A percentile compares a stretch with the other conserved stretches of the same genome.
These are phyloP conservation scores for Huntiella abstrusa DNA, from an alignment of 2,329 filamentous ascomycete species.

Conservation along the genomic window DNA sequence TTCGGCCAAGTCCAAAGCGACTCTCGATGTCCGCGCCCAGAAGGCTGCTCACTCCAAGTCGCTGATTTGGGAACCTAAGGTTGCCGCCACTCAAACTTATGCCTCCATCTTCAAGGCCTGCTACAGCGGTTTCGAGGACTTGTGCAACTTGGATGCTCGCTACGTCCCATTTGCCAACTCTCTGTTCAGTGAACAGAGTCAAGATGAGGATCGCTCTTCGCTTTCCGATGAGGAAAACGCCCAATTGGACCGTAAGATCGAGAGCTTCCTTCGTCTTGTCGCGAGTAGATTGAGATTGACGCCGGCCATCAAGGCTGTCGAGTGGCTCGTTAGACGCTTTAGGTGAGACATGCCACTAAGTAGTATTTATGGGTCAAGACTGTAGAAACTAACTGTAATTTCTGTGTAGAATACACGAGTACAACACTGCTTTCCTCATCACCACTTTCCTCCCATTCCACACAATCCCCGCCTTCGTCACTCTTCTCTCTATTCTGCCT, in stretches of 20 bases:
- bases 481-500: conserved; percentile 73
- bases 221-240: conserved; percentile 68
- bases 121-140: conserved; percentile 72
- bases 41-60: conserved; percentile 86
- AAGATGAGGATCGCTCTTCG: conserved; percentile 67
- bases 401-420: conserved; percentile 58
- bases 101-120: conserved; percentile 78
- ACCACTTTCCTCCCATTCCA: conserved; percentile 89
- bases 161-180: conserved; percentile 57
- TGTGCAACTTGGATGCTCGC: conserved; percentile 69
- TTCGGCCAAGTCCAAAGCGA: conserved; percentile 72
- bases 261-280: conserved; percentile 65
- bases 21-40: conserved; percentile 83
- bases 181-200: conserved; percentile 88
- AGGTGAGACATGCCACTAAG: conserved; percentile 32
- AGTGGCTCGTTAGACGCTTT: conserved; percentile 88
- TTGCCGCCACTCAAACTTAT: conserved; percentile 76
- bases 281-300: conserved; percentile 61
- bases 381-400: background rate
- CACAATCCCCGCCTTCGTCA: conserved; percentile 64
- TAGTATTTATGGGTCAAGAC: background rate
- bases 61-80: conserved; percentile 72
- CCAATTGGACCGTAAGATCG: conserved; percentile 58
- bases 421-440: conserved; percentile 62
- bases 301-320: conserved; percentile 75